These are phyloP conservation scores for Microbotryum scabiosae DNA, from an alignment of 1,284 basidiomycete genomes.

Conservation along the genomic window DNA sequence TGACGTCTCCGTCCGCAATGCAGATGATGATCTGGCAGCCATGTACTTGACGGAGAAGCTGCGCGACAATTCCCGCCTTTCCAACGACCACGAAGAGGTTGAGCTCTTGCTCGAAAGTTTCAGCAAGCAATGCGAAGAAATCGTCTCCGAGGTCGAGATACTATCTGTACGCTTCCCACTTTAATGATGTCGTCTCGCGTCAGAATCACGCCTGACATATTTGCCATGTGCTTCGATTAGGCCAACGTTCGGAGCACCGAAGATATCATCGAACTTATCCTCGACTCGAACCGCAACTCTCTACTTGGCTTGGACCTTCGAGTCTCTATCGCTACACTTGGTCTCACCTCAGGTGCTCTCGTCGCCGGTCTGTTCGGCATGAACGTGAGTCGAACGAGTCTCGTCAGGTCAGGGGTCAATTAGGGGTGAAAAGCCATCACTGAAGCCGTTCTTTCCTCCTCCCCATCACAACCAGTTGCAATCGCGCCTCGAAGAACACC, in stretches of 20 bases:
- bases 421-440: not conserved
- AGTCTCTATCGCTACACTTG: constrained; percentile 88
- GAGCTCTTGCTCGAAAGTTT: constrained; percentile 90
- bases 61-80: constrained; percentile 49
- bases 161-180: constrained; percentile 56
- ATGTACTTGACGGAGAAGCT: constrained; percentile 85
- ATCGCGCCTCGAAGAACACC: constrained; percentile 39
- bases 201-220: not conserved
- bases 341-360: constrained; percentile 84
- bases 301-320: constrained; percentile 85
- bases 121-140: constrained; percentile 90
- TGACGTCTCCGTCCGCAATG: not conserved
- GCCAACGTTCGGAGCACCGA: constrained; percentile 90
- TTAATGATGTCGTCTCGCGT: not conserved
- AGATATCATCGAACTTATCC: constrained; percentile 92
- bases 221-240: constrained; percentile 42
- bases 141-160: constrained; percentile 82
- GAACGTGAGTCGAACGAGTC: constrained; percentile 36
- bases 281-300: constrained; percentile 92
- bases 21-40: constrained; percentile 83
- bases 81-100: constrained; percentile 81
- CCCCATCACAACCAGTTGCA: constrained; percentile 34
- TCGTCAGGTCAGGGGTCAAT: not conserved
- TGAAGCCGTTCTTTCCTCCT: not conserved
- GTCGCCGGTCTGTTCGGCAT: constrained; percentile 89